Conservation (phyloP, 2,329 filamentous ascomycete genomes). For the Epichloe scottii region DNA sequence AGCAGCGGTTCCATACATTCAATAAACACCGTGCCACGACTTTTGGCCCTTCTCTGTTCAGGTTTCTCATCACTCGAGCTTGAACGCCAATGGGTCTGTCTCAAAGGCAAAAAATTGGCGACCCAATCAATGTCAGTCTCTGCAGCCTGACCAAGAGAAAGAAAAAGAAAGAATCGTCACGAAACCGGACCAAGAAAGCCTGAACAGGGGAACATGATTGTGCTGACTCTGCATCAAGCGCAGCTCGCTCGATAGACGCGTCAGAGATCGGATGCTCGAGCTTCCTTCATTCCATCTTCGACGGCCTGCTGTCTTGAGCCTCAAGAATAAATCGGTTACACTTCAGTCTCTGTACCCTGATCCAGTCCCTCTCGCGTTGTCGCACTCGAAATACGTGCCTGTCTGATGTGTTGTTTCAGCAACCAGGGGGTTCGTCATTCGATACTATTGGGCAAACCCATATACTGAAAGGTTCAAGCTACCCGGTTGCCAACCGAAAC, state of each 20-base stretch:
- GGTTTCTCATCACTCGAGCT: neutral
- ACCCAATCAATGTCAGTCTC: neutral
- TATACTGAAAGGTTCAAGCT: neutral
- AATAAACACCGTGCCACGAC: neutral
- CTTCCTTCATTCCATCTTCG: neutral
- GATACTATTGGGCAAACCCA: neutral
- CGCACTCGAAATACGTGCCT: neutral
- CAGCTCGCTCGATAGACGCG: neutral
- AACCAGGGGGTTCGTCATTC: conserved; percentile 4
- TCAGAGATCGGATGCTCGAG: neutral
- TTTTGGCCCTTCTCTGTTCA: neutral
- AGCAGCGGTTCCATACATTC: neutral
- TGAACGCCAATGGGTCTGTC: neutral
- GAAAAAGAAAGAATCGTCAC: neutral
- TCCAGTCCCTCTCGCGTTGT: neutral
- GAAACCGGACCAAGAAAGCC: neutral
- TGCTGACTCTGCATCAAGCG: neutral
- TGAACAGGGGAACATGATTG: neutral
- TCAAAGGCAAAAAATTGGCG: neutral
- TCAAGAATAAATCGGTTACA: neutral
- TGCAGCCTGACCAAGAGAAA: neutral
- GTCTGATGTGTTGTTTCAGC: conserved; percentile 3
- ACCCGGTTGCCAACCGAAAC: neutral
- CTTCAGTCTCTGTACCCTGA: neutral
- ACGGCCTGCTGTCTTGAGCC: neutral